phyloP scores from a whole-genome alignment of 73 alveolate species.

The Blepharisma japonicum region DNA sequence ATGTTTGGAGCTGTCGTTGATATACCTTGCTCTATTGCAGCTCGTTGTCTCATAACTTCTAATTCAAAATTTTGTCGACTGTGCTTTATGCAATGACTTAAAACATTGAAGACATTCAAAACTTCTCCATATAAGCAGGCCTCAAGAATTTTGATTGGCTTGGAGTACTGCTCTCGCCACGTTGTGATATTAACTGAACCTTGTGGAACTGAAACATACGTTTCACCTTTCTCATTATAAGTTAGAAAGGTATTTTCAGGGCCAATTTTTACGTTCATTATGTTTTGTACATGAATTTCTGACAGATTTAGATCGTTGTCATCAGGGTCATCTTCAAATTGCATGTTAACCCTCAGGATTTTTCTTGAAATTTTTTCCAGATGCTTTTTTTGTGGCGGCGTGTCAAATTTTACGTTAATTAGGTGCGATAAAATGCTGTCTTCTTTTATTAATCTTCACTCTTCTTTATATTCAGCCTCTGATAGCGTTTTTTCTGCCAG shows the following conservation, averaged over 20 bases:
- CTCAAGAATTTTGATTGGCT: not conserved
- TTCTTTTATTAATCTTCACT: constrained; percentile 24
- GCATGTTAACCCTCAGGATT: constrained; percentile 27
- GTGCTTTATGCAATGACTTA: not conserved
- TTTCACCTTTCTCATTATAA: constrained; percentile 11
- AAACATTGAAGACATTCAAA: not conserved
- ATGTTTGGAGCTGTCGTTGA: not conserved
- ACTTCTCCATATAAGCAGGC: constrained; percentile 6
- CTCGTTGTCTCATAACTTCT: not conserved
- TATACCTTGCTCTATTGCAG: constrained; percentile 11
- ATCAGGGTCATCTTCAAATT: constrained; percentile 24
- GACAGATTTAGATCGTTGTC: constrained; percentile 11
- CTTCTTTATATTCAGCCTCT: constrained; percentile 19
- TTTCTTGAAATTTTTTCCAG: constrained; percentile 21
- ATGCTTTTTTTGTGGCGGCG: constrained; percentile 15
- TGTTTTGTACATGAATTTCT: constrained; percentile 24
- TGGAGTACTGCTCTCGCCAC: not conserved
- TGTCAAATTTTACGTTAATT: not conserved
- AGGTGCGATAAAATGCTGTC: constrained; percentile 12
- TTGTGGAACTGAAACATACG: not conserved
- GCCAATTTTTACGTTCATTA: constrained; percentile 5
- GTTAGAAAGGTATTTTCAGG: not conserved
- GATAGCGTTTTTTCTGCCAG: constrained; percentile 26
- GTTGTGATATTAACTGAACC: not conserved
- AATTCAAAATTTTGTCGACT: not conserved